Base-by-base conservation (phyloP, 371 early-diverging fungal species). In the Apophysomyces trapeziformis region DNA sequence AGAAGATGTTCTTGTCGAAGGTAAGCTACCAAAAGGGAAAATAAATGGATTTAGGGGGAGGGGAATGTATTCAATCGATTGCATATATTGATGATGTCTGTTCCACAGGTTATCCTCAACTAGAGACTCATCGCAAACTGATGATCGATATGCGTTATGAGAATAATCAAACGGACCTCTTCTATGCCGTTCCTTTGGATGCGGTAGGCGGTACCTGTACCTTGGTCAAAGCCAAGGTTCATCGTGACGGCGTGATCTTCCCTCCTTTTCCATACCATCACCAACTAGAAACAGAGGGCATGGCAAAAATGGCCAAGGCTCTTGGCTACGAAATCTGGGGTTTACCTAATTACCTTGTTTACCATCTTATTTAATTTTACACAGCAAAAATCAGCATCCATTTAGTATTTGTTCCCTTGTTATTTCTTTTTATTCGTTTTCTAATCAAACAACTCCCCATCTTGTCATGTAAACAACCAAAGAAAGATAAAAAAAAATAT, bases 221-320 rank as follows among this genome's bases (percentile, higher is more conserved):
- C 0, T 68, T 87, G 43, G 85, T 88, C 63, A 84, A 78, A 36
- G 89, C 91, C 8, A 67, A 78, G 32, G 89, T 92, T 4, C 90
- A 90, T 66, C 85, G 90, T 6, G 83, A 85, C 32, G 92, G 91
- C 14, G 85, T 87, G 36, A 80, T 78, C 6, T 91, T 91, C 66
- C 92, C 90, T 11, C 69, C 88, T 0, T 82, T 82, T 58, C 83
- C 85, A 35, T 80, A 86, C 43, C 82, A 87, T 43, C 90, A 91
- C 69, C 84, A 87, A 64, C 85, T 91, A 4, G 92, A 92, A 70
- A 92, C 92, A 8, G 93, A 91, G 76, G 93, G 93, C 1, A 80
- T 92, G 72, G 91, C 90, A 16, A 90, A 89, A 63, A 84, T 90
- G 75, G 90, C 91, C 47, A 90, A 88, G 66, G 83, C 83, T 2